Conservation (phyloP, 108 stramenopile genomes). For the Skeletonema costatum region DNA sequence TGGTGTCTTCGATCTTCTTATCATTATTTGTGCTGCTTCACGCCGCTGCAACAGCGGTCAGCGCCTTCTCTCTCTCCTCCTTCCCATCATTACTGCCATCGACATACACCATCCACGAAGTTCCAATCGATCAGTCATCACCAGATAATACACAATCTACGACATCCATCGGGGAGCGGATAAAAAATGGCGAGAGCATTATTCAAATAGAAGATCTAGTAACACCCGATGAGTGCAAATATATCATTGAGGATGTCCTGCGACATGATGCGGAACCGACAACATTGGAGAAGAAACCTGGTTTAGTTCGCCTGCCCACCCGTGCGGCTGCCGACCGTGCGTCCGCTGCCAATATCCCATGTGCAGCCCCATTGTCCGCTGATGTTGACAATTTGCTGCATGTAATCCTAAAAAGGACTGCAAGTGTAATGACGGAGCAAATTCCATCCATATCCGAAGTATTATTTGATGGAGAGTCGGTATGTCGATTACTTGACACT, state of each 20-base stretch:
- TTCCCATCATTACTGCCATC: background rate
- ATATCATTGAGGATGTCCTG: background rate
- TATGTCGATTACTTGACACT: background rate
- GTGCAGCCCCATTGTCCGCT: background rate
- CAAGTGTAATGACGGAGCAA: background rate
- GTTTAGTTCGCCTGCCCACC: background rate
- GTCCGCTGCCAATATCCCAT: background rate
- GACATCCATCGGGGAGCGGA: conserved; percentile 7
- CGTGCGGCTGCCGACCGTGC: background rate
- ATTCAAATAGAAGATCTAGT: conserved; percentile 6
- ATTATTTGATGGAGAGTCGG: conserved; percentile 19
- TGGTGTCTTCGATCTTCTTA: too few relatives aligned
- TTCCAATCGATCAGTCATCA: background rate
- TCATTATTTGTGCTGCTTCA: background rate
- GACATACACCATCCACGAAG: background rate
- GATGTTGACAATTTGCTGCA: background rate
- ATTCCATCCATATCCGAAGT: conserved; percentile 28
- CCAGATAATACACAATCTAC: background rate
- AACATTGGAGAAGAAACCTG: background rate
- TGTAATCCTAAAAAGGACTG: background rate
- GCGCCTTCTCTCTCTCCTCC: background rate
- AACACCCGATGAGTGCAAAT: conserved; percentile 1
- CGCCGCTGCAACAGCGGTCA: background rate
- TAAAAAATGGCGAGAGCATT: conserved; percentile 9
- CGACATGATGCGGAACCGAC: background rate